Evolutionary conservation across 2,329 filamentous ascomycete species (phyloP), one percentile per base, ranked within the genome.

Genomic region (Waltergamsia citrina): DNA sequence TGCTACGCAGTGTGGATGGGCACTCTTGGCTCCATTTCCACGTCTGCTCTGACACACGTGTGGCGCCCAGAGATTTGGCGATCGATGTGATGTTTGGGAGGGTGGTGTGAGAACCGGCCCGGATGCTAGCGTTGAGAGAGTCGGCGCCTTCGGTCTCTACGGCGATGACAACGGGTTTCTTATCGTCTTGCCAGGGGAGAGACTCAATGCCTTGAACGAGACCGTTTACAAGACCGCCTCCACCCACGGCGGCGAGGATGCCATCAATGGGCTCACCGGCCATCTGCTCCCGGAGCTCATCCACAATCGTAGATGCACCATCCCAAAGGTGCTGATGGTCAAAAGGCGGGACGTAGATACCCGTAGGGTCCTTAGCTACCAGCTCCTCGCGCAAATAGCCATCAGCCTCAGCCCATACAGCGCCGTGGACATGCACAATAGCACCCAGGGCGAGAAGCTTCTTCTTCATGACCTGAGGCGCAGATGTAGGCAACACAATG

Each of bases 141-240:
- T 86, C 75, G 1, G 84, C 81, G 19, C 86, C 86, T 1, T 59
- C 50, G 0, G 86, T 93, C 61, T 93, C 86, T 29, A 87, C 67
- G 3, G 81, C 84, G 10, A 93, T 53, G 8, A 93, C 69, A 15
- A 65, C 60, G 34, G 65, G 63, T 38, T 54, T 52, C 16, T 35
- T 31, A 4, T 21, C 17, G 7, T n/a, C 18, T 8, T 46, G 40
- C 61, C 49, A 59, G 35, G 44, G 53, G 42, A 41, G 53, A 28
- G 60, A 55, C 47, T 78, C 69, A 17, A 88, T 62, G 8, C 81
- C 84, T 50, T 78, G 65, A 57, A 84, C 74, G 36, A 94, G 60
- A 5, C 86, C 86, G 47, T 80, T 83, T 34, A 94, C 68, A 16
- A 93, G 59, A 0, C 86, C 85, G 12, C 86, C 86, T 8, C 86